Evolutionary conservation across 148 eudicot genomes (phyloP).

Genomic region (Camellia sinensis): DNA sequence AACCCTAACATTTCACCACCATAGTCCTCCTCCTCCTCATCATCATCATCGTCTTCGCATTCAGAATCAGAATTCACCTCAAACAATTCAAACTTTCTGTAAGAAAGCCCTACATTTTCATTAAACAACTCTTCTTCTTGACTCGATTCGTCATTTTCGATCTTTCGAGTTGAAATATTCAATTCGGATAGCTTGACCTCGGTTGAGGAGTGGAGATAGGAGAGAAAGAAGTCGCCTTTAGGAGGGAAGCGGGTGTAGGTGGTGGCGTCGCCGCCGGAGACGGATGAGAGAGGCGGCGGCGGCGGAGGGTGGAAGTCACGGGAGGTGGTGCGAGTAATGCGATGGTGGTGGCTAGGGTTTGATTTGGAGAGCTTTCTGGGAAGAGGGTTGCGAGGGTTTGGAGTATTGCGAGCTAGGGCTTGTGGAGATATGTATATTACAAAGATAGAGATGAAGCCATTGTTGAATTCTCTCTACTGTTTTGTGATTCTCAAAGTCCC

Average conservation of each 20-base stretch:
- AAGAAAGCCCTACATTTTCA: conserved; percentile 11
- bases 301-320: background rate
- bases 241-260: conserved; percentile 78
- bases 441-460: conserved; percentile 37
- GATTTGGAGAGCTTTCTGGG: conserved; percentile 18
- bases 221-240: conserved; percentile 33
- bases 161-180: background rate
- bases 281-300: conserved; percentile 21
- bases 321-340: conserved; percentile 2
- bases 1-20: conserved; percentile 21
- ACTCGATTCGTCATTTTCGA: conserved; percentile 9
- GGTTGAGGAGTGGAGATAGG: conserved; percentile 4
- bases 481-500: no score
- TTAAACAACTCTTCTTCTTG: conserved; percentile 10
- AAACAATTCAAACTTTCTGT: conserved; percentile 25
- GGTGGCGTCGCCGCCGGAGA: conserved; percentile 64
- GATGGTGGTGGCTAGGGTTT: conserved; percentile 31
- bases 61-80: conserved; percentile 35
- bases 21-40: conserved; percentile 15
- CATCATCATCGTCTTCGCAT: conserved; percentile 11
- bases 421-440: conserved; percentile 31
- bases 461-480: background rate
- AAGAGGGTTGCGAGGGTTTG: conserved; percentile 17
- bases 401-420: conserved; percentile 35
- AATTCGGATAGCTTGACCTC: conserved; percentile 50